Evolutionary conservation across 306 rosid genomes (phyloP).

Genomic region (Vigna angularis): DNA sequence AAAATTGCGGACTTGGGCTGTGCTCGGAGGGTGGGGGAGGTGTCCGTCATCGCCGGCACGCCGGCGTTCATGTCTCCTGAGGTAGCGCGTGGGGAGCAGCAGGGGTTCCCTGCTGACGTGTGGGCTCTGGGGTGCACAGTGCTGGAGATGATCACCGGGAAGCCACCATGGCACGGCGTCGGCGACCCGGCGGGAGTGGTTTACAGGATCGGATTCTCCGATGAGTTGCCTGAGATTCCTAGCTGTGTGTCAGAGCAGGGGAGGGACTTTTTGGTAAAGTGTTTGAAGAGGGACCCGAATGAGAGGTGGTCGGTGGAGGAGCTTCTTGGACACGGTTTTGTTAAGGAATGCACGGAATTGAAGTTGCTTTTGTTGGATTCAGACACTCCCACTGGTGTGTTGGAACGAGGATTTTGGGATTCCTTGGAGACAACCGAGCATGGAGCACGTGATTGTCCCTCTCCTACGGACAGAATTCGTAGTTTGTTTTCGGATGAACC

Average conservation of each 20-base stretch:
- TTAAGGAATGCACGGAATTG: conserved; percentile 46
- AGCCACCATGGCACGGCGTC: conserved; percentile 59
- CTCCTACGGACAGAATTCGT: conserved; percentile 55
- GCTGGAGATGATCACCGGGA: conserved; percentile 84
- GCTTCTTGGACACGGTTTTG: conserved; percentile 73
- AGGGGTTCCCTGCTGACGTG: conserved; percentile 80
- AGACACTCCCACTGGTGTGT: conserved; percentile 69
- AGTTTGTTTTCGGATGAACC: conserved; percentile 46
- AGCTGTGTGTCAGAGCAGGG: conserved; percentile 65
- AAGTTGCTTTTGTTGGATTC: conserved; percentile 26
- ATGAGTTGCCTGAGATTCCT: conserved; percentile 70
- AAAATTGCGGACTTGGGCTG: conserved; percentile 93
- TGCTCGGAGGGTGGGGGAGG: conserved; percentile 50
- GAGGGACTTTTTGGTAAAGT: conserved; percentile 73
- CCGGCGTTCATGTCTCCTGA: conserved; percentile 95
- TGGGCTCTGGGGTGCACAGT: conserved; percentile 94
- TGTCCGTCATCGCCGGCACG: conserved; percentile 59
- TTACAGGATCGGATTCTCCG: conserved; percentile 67
- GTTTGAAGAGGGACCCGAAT: conserved; percentile 62
- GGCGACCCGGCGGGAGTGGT: conserved; percentile 66
- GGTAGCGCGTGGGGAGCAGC: conserved; percentile 90
- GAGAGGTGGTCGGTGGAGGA: conserved; percentile 78
- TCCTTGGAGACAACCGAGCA: conserved; percentile 43
- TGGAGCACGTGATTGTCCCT: conserved; percentile 36
- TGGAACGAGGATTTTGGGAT: conserved; percentile 66